Percentiles rank a stretch among this genome's conserved stretches.
These are phyloP conservation scores for Aspergillus asperescens DNA, from an alignment of 495 filamentous ascomycete genomes.

Conservation along the genomic window DNA sequence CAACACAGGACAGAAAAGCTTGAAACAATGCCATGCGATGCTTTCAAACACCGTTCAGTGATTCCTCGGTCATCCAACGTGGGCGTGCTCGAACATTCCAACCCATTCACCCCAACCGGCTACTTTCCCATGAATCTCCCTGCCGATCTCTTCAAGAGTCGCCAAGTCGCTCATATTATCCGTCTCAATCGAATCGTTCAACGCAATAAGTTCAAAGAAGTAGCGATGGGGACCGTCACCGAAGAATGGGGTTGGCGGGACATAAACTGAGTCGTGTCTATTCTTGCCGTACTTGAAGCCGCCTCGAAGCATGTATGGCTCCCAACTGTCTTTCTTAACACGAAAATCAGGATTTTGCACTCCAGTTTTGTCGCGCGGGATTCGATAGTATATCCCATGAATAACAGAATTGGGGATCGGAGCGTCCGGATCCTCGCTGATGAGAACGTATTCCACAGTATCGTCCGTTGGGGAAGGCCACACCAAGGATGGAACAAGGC, in stretches of 20 bases:
- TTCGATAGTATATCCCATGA: constrained; percentile 45
- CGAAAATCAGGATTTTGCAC: constrained; percentile 38
- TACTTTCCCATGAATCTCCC: constrained; percentile 42
- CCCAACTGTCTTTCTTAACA: constrained; percentile 14
- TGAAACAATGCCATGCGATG: neutral
- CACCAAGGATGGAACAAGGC: constrained; percentile 39
- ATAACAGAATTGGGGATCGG: constrained; percentile 41
- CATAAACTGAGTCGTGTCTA: constrained; percentile 32
- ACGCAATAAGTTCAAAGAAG: constrained; percentile 45
- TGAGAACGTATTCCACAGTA: constrained; percentile 44
- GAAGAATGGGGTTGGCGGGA: constrained; percentile 36
- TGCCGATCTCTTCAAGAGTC: constrained; percentile 34
- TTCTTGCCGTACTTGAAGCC: constrained; percentile 46
- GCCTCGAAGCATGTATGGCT: constrained; percentile 28
- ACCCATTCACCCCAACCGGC: constrained; percentile 50
- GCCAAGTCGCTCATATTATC: constrained; percentile 27
- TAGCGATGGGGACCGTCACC: constrained; percentile 48
- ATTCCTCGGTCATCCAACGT: constrained; percentile 8
- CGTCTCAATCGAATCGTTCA: constrained; percentile 35
- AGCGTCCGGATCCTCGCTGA: constrained; percentile 49
- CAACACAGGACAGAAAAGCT: constrained; percentile 1
- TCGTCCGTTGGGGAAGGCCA: constrained; percentile 34
- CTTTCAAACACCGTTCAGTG: neutral
- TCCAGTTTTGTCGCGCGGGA: constrained; percentile 31
- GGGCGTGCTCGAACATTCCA: constrained; percentile 41